Evolutionary conservation across 192 early-diverging fungal species (phyloP), one percentile per base, ranked within the genome.

Genomic region (Entomortierella lignicola): DNA sequence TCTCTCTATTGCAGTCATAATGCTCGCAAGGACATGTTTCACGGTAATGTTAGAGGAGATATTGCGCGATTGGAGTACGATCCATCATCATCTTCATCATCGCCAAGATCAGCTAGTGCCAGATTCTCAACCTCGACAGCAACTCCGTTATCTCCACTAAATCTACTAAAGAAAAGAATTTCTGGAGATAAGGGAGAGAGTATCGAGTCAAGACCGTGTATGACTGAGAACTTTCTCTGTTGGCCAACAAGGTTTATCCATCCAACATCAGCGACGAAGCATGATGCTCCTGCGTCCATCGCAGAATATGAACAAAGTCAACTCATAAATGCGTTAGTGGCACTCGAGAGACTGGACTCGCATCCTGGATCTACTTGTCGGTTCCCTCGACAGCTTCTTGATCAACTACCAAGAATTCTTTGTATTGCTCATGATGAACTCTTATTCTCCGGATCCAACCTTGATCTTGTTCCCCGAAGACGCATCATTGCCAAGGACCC

Each of bases 221-320:
- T 57, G 54, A 26, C 31, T 12, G 44, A 63, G 15, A 48, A 57
- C 21, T 31, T 1, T 20, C 18, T 63, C 4, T 8, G 27, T 5
- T 75, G 72, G 72, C 72, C 72, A 25, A 62, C 43, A 4, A 20
- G 62, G 17, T 75, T 75, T 63, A 21, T 63, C 1, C 25, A 44
- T 10, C 47, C 55, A 1, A 27, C 3, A n/a, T 20, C 21, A 11
- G 0, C 15, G 1, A 51, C 55, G 11, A 25, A 5, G 7, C 17
- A 52, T 26, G 32, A 25, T 15, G 39, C 42, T 11, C 37, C 41
- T 21, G 17, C n/a, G 2, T 63, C 60, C 21, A 54, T 68, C 2
- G 51, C 54, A 18, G 65, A 27, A 13, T 63, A 57, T 29, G 72
- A 75, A 15, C 60, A 68, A 15, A 25, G 50, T 6, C 64, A 66